Evolutionary conservation across 169 alveolate species (phyloP).

Genomic region (Neospora caninum): DNA sequence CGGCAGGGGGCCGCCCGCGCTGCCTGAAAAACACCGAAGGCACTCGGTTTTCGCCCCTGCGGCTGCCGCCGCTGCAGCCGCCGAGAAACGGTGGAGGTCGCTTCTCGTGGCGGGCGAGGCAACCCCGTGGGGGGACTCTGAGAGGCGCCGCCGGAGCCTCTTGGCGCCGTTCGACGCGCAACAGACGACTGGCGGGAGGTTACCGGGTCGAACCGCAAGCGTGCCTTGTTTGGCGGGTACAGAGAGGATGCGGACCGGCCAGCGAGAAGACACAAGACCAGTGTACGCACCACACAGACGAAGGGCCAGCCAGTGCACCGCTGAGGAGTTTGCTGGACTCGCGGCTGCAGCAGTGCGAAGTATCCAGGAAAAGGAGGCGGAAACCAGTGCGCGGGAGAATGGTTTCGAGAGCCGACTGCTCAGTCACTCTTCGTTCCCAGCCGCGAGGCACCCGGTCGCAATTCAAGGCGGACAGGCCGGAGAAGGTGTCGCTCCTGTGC

Average conservation of each 20-base stretch:
- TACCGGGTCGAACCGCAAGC: no score
- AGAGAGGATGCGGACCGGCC: neutral
- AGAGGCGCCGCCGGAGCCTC: neutral
- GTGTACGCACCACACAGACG: neutral
- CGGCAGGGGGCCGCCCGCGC: neutral
- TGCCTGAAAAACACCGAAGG: neutral
- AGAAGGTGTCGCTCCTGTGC: no score
- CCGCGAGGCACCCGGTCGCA: neutral
- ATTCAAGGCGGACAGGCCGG: no score
- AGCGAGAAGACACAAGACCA: neutral
- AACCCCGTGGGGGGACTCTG: neutral
- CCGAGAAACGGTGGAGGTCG: neutral
- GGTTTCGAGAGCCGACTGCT: neutral
- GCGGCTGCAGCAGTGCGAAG: constrained; percentile 28
- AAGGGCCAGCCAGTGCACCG: neutral
- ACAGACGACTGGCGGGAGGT: no score
- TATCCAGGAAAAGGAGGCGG: neutral
- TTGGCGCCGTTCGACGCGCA: no score
- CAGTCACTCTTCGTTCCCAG: neutral
- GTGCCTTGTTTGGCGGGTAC: no score
- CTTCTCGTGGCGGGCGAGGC: neutral
- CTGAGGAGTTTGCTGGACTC: constrained; percentile 25
- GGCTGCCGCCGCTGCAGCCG: constrained; percentile 26
- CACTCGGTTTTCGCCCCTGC: neutral
- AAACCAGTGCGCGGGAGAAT: neutral